Evolutionary conservation across 192 early-diverging fungal species (phyloP).

Genomic region (Coemansia sp.): DNA sequence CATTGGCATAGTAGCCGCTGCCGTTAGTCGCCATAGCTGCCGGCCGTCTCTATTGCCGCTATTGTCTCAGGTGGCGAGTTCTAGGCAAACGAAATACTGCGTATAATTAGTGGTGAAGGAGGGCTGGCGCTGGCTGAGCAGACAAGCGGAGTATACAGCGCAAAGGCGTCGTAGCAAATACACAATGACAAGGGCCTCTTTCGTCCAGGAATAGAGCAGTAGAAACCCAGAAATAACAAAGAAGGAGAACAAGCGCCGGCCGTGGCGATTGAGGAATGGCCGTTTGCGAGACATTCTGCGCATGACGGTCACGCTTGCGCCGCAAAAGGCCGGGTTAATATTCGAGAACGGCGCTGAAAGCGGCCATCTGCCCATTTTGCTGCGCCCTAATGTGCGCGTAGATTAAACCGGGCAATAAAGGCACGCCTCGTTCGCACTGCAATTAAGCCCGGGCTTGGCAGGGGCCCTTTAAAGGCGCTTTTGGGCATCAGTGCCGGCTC

Average conservation of each 20-base stretch:
- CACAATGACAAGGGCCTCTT: neutral
- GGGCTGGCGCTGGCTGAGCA: too few relatives aligned
- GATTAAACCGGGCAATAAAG: constrained; percentile 1
- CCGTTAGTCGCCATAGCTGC: constrained; percentile 20
- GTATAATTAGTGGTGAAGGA: too few relatives aligned
- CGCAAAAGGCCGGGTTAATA: constrained; percentile 7
- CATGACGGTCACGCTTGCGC: constrained; percentile 4
- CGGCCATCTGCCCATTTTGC: constrained; percentile 6
- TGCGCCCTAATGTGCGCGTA: constrained; percentile 4
- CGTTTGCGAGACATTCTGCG: neutral
- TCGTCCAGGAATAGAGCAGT: constrained; percentile 2
- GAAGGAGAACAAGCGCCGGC: constrained; percentile 1
- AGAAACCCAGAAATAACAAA: constrained; percentile 3
- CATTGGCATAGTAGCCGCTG: constrained; percentile 11
- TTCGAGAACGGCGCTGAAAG: neutral
- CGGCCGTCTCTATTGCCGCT: too few relatives aligned
- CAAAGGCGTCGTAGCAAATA: neutral
- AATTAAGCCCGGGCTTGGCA: too few relatives aligned
- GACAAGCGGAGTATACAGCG: neutral
- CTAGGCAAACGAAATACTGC: too few relatives aligned
- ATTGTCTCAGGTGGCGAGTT: too few relatives aligned
- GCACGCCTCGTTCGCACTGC: neutral
- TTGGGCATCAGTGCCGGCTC: too few relatives aligned
- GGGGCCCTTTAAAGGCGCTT: too few relatives aligned
- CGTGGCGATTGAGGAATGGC: neutral